Evolutionary conservation across 768 basidiomycete genomes (phyloP), one percentile per base, ranked within the genome.

Genomic region (Porphyrellus cyaneotinctus): DNA sequence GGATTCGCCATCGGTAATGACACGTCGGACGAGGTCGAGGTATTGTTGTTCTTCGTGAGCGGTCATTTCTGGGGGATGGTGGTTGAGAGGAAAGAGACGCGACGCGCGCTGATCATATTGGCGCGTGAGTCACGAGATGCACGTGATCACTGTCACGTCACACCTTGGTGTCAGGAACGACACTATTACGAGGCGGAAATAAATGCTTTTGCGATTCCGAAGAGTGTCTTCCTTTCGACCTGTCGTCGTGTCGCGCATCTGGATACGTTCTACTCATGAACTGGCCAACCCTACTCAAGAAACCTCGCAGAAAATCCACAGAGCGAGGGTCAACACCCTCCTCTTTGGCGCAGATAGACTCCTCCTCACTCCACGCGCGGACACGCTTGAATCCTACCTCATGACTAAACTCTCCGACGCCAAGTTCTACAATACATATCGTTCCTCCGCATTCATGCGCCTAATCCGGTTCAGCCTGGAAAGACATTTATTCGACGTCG

Each of bases 11-110:
- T 77, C 76, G 36, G 82, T 76, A 37, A 97, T 77, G 56, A 95
- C 87, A 56, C 77, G 78, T 51, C 80, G 72, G 51, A 97, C 89
- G 61, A 99, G 84, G 52, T 79, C 68, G 37, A 97, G 83, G 67
- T 99, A 98, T 69, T 97, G 95, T 39, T 81, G 63, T 69, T 99
- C 95, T 61, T 97, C 93, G 71, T 91, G 89, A n/a, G 42, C 24
- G 36, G 28, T 0, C 55, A 53, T 49, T 14, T 28, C 9, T 28
- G 26, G 26, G 26, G 26, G 49, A 23, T 57, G 43, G 54, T 57
- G 50, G 56, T 53, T 4, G n/a, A 12, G 8, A 36, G 13, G 33
- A 47, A 37, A 37, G 47, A 36, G 46, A 44, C 42, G 49, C 32
- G 45, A 52, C 44, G 12, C n/a, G 33, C 51, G 51, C 9, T 43